Conservation (phyloP, 2,329 filamentous ascomycete species). For the Arthrobotrys sinensis region DNA sequence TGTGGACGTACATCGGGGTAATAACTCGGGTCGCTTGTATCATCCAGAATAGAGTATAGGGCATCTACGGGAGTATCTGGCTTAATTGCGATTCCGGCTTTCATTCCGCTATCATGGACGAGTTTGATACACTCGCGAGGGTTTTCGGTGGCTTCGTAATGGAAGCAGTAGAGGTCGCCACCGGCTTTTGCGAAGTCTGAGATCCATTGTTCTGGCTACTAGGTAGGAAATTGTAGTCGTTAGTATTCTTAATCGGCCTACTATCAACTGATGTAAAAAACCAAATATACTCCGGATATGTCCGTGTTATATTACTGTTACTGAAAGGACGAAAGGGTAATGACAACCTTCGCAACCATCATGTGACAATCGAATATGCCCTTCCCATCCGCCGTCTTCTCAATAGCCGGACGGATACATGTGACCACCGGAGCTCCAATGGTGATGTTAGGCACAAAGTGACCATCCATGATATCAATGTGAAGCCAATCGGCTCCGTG, state of each 20-base stretch:
- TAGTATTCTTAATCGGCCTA: not conserved
- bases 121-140: slow-evolving; percentile 89
- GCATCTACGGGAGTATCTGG: slow-evolving; percentile 92
- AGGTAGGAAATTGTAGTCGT: slow-evolving; percentile 8
- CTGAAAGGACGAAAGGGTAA: slow-evolving; percentile 4
- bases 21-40: slow-evolving; percentile 76
- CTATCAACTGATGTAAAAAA: not conserved
- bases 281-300: not conserved
- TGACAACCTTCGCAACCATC: slow-evolving; percentile 81
- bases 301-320: not conserved
- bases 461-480: slow-evolving; percentile 96
- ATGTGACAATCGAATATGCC: slow-evolving; percentile 99
- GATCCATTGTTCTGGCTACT: slow-evolving; percentile 96
- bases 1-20: slow-evolving; percentile 39
- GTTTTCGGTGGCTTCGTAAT: slow-evolving; percentile 94
- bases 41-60: slow-evolving; percentile 84
- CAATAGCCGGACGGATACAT: slow-evolving; percentile 90
- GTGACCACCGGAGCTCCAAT: slow-evolving; percentile 96
- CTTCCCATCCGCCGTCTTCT: slow-evolving; percentile 78
- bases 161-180: slow-evolving; percentile 99
- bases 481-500: slow-evolving; percentile 94
- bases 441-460: slow-evolving; percentile 98
- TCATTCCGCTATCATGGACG: slow-evolving; percentile 89
- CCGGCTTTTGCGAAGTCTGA: slow-evolving; percentile 93
- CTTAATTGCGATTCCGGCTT: slow-evolving; percentile 96